phyloP scores from a whole-genome alignment of 1,284 basidiomycete genomes.

The Tausonia pullulans region DNA sequence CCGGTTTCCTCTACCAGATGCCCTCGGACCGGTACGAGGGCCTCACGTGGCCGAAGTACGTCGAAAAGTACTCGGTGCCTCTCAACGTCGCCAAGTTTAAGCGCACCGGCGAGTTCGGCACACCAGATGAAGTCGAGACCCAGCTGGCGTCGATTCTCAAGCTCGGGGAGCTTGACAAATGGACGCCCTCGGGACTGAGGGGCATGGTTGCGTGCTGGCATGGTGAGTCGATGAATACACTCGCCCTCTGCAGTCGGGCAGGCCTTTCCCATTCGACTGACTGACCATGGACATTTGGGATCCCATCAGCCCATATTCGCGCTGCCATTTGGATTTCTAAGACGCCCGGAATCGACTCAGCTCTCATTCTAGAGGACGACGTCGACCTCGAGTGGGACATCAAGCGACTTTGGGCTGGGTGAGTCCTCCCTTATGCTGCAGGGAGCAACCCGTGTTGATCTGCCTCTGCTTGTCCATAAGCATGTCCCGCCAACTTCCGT shows the following conservation, averaged over 20 bases:
- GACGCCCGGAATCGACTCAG: background rate
- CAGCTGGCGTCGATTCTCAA: background rate
- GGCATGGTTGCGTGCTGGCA: conserved; percentile 4
- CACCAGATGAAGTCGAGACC: too few species aligned
- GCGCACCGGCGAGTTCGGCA: too few species aligned
- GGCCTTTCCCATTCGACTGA: too few species aligned
- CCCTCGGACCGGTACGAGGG: too few species aligned
- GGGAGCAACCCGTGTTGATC: too few species aligned
- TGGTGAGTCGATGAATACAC: background rate
- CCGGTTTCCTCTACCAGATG: background rate
- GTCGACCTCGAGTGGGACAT: conserved; percentile 4
- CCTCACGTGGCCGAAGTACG: too few species aligned
- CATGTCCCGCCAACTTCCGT: background rate
- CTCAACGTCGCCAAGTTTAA: too few species aligned
- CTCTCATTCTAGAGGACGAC: conserved; percentile 1
- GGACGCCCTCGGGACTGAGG: background rate
- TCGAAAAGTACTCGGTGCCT: too few species aligned
- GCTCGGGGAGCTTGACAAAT: background rate
- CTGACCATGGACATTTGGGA: too few species aligned
- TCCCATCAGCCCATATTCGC: background rate
- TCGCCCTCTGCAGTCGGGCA: too few species aligned
- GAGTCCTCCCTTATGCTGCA: background rate
- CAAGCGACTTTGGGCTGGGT: conserved; percentile 4
- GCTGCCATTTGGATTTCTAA: background rate
- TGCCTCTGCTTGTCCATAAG: background rate